These are phyloP conservation scores for Mimosa pudica DNA, from an alignment of 306 rosid species.

Conservation along the genomic window DNA sequence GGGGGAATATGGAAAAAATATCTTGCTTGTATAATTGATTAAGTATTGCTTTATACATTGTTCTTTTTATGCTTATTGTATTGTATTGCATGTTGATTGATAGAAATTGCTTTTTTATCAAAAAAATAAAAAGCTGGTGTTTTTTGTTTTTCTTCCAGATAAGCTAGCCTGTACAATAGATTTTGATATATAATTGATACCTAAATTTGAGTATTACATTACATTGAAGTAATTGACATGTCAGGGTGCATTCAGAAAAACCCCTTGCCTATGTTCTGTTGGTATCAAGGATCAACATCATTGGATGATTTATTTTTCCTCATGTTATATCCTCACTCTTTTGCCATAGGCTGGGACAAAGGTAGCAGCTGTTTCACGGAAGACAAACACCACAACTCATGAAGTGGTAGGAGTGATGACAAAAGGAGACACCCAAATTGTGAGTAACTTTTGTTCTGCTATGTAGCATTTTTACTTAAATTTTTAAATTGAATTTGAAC, in stretches of 20 bases:
- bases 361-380: constrained; percentile 94
- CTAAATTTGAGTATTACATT: constrained; percentile 4
- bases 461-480: constrained; percentile 12
- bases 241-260: constrained; percentile 9
- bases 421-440: constrained; percentile 86
- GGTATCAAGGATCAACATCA: constrained; percentile 14
- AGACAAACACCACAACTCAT: constrained; percentile 96
- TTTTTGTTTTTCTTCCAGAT: background rate
- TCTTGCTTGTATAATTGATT: no score
- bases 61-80: no score
- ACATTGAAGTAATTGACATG: background rate
- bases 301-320: background rate
- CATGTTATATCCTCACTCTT: constrained; percentile 19
- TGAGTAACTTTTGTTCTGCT: constrained; percentile 46
- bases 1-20: no score
- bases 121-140: background rate
- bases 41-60: no score
- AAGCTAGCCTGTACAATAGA: background rate
- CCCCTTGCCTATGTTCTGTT: constrained; percentile 12
- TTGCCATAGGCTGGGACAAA: constrained; percentile 84
- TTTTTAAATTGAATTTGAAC: constrained; percentile 13
- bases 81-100: no score
- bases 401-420: constrained; percentile 92
- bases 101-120: no score
- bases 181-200: background rate